Evolutionary conservation across 345 rosid genomes (phyloP), one percentile per base, ranked within the genome.

Genomic region (Dovyalis caffra): DNA sequence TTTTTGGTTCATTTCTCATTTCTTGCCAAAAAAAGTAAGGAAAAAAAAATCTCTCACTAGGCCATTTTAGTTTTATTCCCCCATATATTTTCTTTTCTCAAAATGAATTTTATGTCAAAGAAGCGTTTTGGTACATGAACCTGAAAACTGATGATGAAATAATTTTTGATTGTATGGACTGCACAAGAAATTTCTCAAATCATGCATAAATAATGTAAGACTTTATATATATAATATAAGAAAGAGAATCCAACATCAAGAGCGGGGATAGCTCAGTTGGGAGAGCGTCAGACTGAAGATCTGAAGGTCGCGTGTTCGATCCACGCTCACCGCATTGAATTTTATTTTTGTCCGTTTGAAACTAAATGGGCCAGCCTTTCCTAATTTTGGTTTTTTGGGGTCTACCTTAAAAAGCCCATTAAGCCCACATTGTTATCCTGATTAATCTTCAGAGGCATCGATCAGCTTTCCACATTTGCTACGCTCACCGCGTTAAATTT

Each of bases 271-370:
- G 97, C 93, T 90, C 91, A 90, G 93, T 90, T 89, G 97, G 95
- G 97, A 89, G 92, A 90, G 97, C 93, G 87, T 92, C 92, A 90
- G 97, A 90, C 94, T 93, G 97, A 93, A 91, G 97, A 93, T 93
- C 93, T 91, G 93, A 90, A 91, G 97, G 98, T 85, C 94, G 88
- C 91, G 92, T 93, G 94, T 92, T 45, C 51, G 51, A 45, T 45
- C 51, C 51, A 45, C 21, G 51, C 51, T 45, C 51, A 45, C 51
- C 51, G 51, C 51, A 45, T 1, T 45, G 1, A 4, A 5, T 15
- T 4, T 15, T 45, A 0, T 15, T 15, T 43, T 40, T 0, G 10
- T 12, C 15, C 15, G 0, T 5, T 16, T 3, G 51, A 16, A 45
- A 4, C 21, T 14, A 15, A 45, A 45, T 45, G 51, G 51, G 51